Evolutionary conservation across 2,329 filamentous ascomycete genomes (phyloP), one percentile per base, ranked within the genome.

Genomic region (Exophiala mesophila): DNA sequence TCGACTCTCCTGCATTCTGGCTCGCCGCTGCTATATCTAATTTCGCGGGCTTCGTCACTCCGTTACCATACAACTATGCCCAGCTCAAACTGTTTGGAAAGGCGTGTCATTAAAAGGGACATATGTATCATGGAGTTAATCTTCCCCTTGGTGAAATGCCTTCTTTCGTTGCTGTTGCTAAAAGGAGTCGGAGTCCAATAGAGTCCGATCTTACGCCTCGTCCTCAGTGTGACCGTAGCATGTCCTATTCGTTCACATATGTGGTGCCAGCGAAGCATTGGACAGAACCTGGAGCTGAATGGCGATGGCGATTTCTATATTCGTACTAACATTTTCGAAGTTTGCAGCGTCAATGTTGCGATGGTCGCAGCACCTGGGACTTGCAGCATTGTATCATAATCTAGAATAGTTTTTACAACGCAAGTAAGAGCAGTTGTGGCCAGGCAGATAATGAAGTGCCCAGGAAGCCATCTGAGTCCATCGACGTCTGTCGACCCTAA

Each of bases 1-100:
- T 77, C 8, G 62, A 66, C 1, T 66, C 69, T 18, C 68, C 72
- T 1, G 47, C 57, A 1, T 78, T 78, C 42, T 79, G 76, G 75
- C 45, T 57, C 1, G 73, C 75, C 2, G 74, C 74, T n/a, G n/a
- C n/a, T n/a, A n/a, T n/a, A n/a, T n/a, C n/a, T n/a, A n/a, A n/a
- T n/a, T n/a, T n/a, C n/a, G n/a, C n/a, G n/a, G n/a, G n/a, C n/a
- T n/a, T n/a, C n/a, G n/a, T n/a, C n/a, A n/a, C n/a, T n/a, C n/a
- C n/a, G n/a, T n/a, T n/a, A n/a, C n/a, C n/a, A n/a, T n/a, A n/a
- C n/a, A n/a, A n/a, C n/a, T n/a, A n/a, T n/a, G n/a, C n/a, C n/a
- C n/a, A n/a, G n/a, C n/a, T n/a, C n/a, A n/a, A n/a, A n/a, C n/a
- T n/a, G n/a, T n/a, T n/a, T n/a, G n/a, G n/a, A n/a, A n/a, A n/a